Evolutionary conservation across 129 eudicot species (phyloP).

Genomic region (Flaveria linearis): DNA sequence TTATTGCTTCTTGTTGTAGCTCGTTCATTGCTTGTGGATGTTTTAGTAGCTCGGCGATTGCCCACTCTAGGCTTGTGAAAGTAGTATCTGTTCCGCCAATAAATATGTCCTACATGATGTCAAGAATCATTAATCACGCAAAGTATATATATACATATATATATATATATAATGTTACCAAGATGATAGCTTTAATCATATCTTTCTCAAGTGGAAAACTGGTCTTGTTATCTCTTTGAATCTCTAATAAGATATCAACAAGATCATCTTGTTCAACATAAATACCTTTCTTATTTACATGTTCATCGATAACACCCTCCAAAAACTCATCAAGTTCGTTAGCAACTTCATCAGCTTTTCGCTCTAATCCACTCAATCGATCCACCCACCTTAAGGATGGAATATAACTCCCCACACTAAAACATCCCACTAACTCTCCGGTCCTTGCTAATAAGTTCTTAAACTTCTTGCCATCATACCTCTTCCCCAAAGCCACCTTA

Average conservation of each 20-base stretch:
- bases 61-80: constrained; percentile 9
- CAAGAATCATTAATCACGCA: background rate
- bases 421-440: background rate
- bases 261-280: background rate
- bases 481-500: constrained; percentile 14
- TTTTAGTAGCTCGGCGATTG: background rate
- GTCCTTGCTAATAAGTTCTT: background rate
- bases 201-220: background rate
- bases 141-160: background rate
- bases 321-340: constrained; percentile 15
- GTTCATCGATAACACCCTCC: background rate
- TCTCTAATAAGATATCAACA: background rate
- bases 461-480: background rate
- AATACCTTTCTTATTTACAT: background rate
- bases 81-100: background rate
- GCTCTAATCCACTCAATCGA: constrained; percentile 5
- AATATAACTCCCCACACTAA: constrained; percentile 9
- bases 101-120: background rate
- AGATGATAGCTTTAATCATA: constrained; percentile 8
- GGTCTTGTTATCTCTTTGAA: background rate
- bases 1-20: background rate
- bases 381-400: constrained; percentile 5
- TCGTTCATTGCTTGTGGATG: constrained; percentile 3
- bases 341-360: background rate
- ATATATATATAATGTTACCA: background rate